These are phyloP conservation scores for Arthrinium phaeospermum DNA, from an alignment of 2,329 filamentous ascomycete species.

Conservation along the genomic window DNA sequence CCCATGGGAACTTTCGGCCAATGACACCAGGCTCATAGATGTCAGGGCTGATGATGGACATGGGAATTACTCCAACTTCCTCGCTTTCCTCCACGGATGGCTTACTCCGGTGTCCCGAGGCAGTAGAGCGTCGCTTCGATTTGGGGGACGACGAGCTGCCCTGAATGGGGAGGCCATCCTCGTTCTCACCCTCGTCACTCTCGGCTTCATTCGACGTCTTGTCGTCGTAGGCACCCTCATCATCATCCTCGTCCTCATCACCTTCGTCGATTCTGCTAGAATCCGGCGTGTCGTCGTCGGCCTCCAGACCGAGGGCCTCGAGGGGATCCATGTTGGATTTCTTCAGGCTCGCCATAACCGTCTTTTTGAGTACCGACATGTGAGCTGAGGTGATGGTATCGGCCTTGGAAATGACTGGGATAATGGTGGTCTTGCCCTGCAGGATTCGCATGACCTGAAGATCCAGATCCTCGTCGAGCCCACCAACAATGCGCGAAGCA, in stretches of 20 bases:
- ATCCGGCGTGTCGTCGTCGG: conserved; percentile 63
- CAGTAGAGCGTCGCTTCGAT: conserved; percentile 53
- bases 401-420: conserved; percentile 94
- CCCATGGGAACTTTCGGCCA: conserved; percentile 94
- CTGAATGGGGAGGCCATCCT: conserved; percentile 43
- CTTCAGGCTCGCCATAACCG: conserved; percentile 88
- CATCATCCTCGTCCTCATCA: conserved; percentile 55
- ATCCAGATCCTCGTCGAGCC: conserved; percentile 87
- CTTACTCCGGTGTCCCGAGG: conserved; percentile 53
- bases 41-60: conserved; percentile 94
- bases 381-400: conserved; percentile 96
- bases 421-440: conserved; percentile 91
- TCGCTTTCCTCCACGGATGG: conserved; percentile 49
- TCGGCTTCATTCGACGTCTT: conserved; percentile 36
- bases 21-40: conserved; percentile 80
- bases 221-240: conserved; percentile 47
- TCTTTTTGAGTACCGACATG: conserved; percentile 90
- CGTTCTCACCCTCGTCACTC: conserved; percentile 35
- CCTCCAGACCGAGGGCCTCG: conserved; percentile 82
- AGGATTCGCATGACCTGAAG: conserved; percentile 87
- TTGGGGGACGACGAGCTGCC: conserved; percentile 43
- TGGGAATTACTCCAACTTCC: conserved; percentile 72
- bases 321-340: conserved; percentile 86
- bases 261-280: conserved; percentile 61
- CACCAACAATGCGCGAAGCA: conserved; percentile 60